Base-by-base conservation (phyloP, 441 rosid genomes). In the Adansonia grandidieri region DNA sequence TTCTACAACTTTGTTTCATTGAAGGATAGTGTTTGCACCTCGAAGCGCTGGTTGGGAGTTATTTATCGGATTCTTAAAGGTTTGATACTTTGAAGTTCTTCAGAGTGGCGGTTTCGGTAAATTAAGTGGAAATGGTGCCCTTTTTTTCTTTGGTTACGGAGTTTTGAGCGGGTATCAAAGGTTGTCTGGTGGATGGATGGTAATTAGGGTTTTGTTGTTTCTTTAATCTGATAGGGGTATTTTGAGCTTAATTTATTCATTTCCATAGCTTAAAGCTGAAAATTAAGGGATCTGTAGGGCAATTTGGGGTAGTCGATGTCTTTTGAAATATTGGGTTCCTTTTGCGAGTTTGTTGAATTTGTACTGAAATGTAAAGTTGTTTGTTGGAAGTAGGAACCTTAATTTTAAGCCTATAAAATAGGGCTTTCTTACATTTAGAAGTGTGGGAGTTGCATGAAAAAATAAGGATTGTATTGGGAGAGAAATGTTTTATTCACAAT, bases 401-500 rank as follows among this genome's bases (percentile, higher is more conserved):
- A 2, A 56, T 20, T 20, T 60, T 57, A 50, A 19, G 63, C 68
- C 58, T 57, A 50, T 69, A 14, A 54, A 14, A 76, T 73, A 19
- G 1, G 58, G 9, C 77, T 47, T 75, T 42, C 14, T 61, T 54
- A 9, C 60, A 75, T 75, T 20, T 62, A 69, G 68, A 80, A 81
- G 74, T 77, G 45, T 0, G 66, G 40, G 22, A 75, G 77, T 79
- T 79, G 77, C 68, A 77, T 73, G 20, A 81, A 80, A 62, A 56
- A 40, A 66, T 85, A 85, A 84, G 88, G 81, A 47, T 86, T 77
- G 62, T 57, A 10, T 74, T 67, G 86, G 60, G 71, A 69, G 84
- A 81, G 82, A 82, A 73, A 96, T 96, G 98, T 96, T 96, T 86
- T 96, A 96, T 82, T 94, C 99, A 61, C 99, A 96, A 87, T 96